phyloP scores from a whole-genome alignment of 495 filamentous ascomycete genomes.

The Rostrohypoxylon terebratum region DNA sequence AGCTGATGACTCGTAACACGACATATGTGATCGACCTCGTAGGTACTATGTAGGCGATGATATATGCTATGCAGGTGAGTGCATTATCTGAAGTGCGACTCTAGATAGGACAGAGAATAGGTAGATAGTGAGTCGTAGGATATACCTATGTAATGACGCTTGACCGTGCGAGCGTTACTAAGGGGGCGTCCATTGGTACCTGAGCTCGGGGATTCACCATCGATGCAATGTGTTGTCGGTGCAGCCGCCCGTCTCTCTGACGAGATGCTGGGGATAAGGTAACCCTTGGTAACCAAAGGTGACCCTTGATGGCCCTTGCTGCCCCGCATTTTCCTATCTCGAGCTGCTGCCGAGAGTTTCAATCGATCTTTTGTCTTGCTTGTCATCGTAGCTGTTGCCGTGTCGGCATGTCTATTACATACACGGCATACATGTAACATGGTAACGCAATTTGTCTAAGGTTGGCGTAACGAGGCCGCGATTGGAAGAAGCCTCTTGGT shows the following conservation, averaged over 20 bases:
- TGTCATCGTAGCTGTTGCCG: conserved; percentile 31
- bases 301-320: conserved; percentile 24
- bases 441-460: conserved; percentile 45
- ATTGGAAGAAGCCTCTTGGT: conserved; percentile 5
- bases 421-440: conserved; percentile 26
- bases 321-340: conserved; percentile 46
- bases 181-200: conserved; percentile 38
- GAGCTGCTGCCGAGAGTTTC: conserved; percentile 30
- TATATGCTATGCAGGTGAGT: conserved; percentile 44
- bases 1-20: conserved; percentile 34
- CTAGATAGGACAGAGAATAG: conserved; percentile 25
- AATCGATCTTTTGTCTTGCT: conserved; percentile 23
- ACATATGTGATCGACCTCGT: conserved; percentile 41
- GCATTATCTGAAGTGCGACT: conserved; percentile 43
- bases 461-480: conserved; percentile 40
- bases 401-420: conserved; percentile 14
- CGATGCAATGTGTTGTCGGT: conserved; percentile 43
- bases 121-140: conserved; percentile 41
- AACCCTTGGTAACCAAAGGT: neutral
- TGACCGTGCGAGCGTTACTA: conserved; percentile 23
- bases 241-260: conserved; percentile 26
- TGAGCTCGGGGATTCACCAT: conserved; percentile 33
- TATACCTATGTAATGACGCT: conserved; percentile 31
- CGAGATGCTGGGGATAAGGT: conserved; percentile 35
- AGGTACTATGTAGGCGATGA: conserved; percentile 41